phyloP scores from a whole-genome alignment of 805 yeast genomes.

The Metschnikowia shivogae region DNA sequence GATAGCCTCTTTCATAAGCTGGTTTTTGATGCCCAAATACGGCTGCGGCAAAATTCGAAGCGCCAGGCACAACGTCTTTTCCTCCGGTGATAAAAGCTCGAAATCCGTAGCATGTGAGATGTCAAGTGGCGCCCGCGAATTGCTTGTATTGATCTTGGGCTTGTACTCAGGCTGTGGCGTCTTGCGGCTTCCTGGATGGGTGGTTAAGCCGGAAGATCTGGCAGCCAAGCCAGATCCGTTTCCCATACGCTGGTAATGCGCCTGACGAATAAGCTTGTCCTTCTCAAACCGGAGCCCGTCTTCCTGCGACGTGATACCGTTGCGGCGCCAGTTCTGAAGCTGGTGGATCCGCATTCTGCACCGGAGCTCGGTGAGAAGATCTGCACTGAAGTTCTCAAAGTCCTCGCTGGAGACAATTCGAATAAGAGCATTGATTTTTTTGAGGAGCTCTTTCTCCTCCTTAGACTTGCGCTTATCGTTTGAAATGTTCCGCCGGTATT shows the following conservation, averaged over 20 bases:
- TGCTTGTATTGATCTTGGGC: constrained; percentile 42
- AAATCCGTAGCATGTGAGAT: constrained; percentile 78
- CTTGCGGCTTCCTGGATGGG: constrained; percentile 8
- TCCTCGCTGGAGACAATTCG: constrained; percentile 77
- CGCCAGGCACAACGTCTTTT: constrained; percentile 77
- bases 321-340: constrained; percentile 87
- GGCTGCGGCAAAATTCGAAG: constrained; percentile 89
- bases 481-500: constrained; percentile 77
- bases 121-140: constrained; percentile 50
- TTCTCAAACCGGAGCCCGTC: constrained; percentile 83
- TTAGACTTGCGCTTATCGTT: constrained; percentile 81
- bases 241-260: constrained; percentile 56
- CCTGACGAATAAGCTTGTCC: constrained; percentile 69
- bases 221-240: constrained; percentile 29
- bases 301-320: constrained; percentile 82
- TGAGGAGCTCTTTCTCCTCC: constrained; percentile 82
- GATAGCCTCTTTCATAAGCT: constrained; percentile 79
- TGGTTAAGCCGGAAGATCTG: constrained; percentile 15
- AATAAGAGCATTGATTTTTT: constrained; percentile 74
- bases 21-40: constrained; percentile 86
- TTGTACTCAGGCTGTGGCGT: constrained; percentile 38
- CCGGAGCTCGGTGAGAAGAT: constrained; percentile 70
- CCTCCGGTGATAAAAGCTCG: constrained; percentile 80
- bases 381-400: constrained; percentile 69
- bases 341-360: constrained; percentile 81